These are phyloP conservation scores for Venturia asperata DNA, from an alignment of 2,329 filamentous ascomycete species.

Conservation along the genomic window DNA sequence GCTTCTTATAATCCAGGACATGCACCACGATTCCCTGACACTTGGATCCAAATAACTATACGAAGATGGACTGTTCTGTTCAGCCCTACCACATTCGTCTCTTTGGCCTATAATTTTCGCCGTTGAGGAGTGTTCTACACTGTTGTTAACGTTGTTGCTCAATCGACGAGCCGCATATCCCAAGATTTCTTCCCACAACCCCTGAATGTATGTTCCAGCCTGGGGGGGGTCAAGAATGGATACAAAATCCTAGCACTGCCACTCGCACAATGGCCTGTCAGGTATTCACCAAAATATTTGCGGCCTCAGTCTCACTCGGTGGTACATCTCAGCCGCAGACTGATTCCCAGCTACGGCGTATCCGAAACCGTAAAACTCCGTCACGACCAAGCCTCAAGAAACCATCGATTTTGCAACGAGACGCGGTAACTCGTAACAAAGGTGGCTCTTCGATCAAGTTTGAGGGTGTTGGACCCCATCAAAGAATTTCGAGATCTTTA, in stretches of 20 bases:
- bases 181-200: conserved; percentile 10
- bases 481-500: background rate
- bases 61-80: background rate
- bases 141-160: background rate
- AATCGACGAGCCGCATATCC: background rate
- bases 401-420: background rate
- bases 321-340: conserved; percentile 12
- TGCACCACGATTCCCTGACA: background rate
- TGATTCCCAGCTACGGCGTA: background rate
- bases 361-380: conserved; percentile 1
- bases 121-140: background rate
- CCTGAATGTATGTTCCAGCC: background rate
- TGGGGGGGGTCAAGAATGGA: background rate
- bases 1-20: conserved; percentile 4
- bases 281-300: background rate
- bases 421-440: background rate
- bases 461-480: background rate
- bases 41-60: conserved; percentile 6
- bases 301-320: conserved; percentile 9
- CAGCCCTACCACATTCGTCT: background rate
- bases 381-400: background rate
- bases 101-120: background rate
- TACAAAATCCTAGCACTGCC: conserved; percentile 6
- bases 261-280: conserved; percentile 4
- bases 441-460: background rate